phyloP scores from a whole-genome alignment of 2,329 filamentous ascomycete species.

The Pseudohalonectria lignicola region DNA sequence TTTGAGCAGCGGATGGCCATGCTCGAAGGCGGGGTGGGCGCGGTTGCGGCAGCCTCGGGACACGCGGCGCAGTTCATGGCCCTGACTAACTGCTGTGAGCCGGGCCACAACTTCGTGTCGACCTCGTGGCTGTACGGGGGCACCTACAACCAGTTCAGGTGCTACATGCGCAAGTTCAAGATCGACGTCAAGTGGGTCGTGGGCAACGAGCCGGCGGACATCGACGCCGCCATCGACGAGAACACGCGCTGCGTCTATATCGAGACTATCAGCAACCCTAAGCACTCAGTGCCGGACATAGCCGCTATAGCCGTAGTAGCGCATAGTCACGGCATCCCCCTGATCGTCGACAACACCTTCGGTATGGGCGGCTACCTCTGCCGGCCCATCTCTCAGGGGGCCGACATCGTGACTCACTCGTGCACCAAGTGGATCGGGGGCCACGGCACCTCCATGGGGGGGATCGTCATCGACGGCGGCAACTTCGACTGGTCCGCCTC shows the following conservation, averaged over 20 bases:
- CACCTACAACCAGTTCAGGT: slow-evolving; percentile 97
- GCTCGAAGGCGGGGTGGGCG: slow-evolving; percentile 82
- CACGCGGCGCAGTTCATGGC: slow-evolving; percentile 90
- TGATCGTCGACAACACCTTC: slow-evolving; percentile 85
- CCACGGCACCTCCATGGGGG: slow-evolving; percentile 85
- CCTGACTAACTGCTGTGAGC: slow-evolving; percentile 69
- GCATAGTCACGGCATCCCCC: slow-evolving; percentile 54
- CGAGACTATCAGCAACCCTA: slow-evolving; percentile 88
- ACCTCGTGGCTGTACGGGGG: slow-evolving; percentile 89
- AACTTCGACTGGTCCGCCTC: slow-evolving; percentile 92
- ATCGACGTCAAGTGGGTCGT: slow-evolving; percentile 81
- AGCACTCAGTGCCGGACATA: slow-evolving; percentile 86
- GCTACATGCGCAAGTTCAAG: slow-evolving; percentile 75
- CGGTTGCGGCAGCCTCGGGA: slow-evolving; percentile 74
- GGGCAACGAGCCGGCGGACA: slow-evolving; percentile 68
- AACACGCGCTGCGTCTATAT: slow-evolving; percentile 88
- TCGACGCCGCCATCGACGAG: slow-evolving; percentile 76
- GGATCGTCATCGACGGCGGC: slow-evolving; percentile 76
- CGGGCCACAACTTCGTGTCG: slow-evolving; percentile 86
- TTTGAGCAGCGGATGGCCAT: slow-evolving; percentile 96
- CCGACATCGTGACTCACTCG: slow-evolving; percentile 88
- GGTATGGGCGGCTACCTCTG: slow-evolving; percentile 85
- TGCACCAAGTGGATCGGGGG: slow-evolving; percentile 97
- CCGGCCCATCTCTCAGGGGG: slow-evolving; percentile 79
- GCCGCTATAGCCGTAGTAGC: slow-evolving; percentile 76